These are phyloP conservation scores for Gynochthodes officinalis DNA, from an alignment of 257 asterid species.

Conservation along the genomic window DNA sequence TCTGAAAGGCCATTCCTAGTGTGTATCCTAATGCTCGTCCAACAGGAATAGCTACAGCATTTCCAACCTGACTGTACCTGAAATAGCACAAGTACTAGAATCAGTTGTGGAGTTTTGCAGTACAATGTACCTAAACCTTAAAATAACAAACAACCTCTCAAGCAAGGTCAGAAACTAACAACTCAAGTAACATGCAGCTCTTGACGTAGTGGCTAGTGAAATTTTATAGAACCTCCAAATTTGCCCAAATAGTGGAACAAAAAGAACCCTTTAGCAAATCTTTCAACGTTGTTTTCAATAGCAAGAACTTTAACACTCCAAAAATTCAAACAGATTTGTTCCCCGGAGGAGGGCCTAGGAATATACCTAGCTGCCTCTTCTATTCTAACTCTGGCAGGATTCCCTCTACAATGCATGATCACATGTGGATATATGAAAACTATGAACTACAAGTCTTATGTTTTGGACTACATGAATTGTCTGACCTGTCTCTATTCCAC, in stretches of 20 bases:
- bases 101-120: neutral
- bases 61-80: constrained; percentile 74
- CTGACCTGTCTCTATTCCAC: neutral
- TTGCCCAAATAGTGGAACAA: too few relatives aligned
- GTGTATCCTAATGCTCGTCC: constrained; percentile 70
- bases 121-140: neutral
- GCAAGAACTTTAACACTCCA: too few relatives aligned
- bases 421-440: neutral
- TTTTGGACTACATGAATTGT: neutral
- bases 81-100: neutral
- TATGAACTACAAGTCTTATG: neutral
- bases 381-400: too few relatives aligned
- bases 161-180: neutral
- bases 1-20: constrained; percentile 67
- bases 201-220: neutral
- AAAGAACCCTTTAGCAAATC: too few relatives aligned
- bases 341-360: too few relatives aligned
- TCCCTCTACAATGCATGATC: too few relatives aligned
- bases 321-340: too few relatives aligned
- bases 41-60: constrained; percentile 79
- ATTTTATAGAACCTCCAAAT: too few relatives aligned
- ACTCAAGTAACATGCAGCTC: neutral
- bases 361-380: too few relatives aligned
- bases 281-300: neutral
- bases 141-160: neutral